Evolutionary conservation across 495 filamentous ascomycete species (phyloP), one percentile per base, ranked within the genome.

Genomic region (Penicillium manginii): DNA sequence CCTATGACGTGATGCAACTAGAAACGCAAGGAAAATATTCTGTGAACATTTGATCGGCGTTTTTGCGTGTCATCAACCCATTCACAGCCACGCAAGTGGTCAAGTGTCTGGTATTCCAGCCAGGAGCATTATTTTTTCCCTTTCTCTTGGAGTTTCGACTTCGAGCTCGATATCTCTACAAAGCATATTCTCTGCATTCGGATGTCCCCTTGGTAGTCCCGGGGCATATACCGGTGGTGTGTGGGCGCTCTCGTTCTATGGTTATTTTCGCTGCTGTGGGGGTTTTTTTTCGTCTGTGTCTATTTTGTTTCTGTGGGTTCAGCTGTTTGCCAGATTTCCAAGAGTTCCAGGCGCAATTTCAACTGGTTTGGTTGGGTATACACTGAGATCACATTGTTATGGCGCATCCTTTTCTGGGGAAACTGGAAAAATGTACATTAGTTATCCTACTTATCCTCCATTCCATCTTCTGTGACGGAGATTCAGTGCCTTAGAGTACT

Each of bases 371-470:
- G 43, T n/a, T 32, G 33, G 33, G 26, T 14, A 39, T 19, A 37
- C 46, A 17, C n/a, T 31, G 55, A 39, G 48, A 52, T 63, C 26
- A 29, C 59, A 62, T 62, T 14, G 45, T 54, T 50, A 60, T 40
- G 58, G 52, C 58, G 58, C 58, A 51, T 50, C 14, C 19, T 21
- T 21, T 22, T 26, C 22, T 22, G 45, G 45, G 55, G 37, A 32
- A 29, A 46, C 26, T 9, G 18, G 45, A 45, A 17, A 53, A 48
- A 43, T 58, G 56, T 58, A 58, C 56, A 58, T 53, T 58, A 58
- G 37, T 39, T 47, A 29, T 29, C 26, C 26, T 29, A 29, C 26
- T 29, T 29, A 29, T 8, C 35, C 43, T 43, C 23, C 48, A 46
- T 26, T 29, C 31, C 47, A 50, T 37, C 22, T 40, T 33, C 55